Base-by-base conservation (phyloP, 345 rosid genomes). In the Camelina sativa region DNA sequence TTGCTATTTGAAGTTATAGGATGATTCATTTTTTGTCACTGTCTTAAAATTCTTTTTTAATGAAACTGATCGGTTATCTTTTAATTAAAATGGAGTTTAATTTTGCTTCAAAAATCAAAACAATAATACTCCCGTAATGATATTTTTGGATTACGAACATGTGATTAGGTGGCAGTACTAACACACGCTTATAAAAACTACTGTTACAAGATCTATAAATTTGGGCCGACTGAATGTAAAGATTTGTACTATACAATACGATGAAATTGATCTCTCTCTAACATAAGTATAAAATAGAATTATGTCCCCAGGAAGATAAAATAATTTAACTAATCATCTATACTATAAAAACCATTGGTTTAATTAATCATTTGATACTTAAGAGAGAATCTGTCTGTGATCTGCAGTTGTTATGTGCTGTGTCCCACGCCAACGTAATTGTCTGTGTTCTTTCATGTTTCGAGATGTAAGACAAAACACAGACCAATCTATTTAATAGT, bases 391-490 rank as follows among this genome's bases (percentile, higher is more conserved):
- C 76, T 70, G 65, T 76, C 80, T 64, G 72, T 30, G 55, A 51
- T 56, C 53, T 64, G 76, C 53, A 71, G 61, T 56, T 64, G 76
- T 35, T 46, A 62, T 71, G 80, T 46, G 75, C 80, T 76, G 80
- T 74, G 78, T 69, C 80, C 75, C 72, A 71, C 76, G 80, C 54
- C 46, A 55, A 70, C 51, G 76, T 38, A 76, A 71, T 70, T 76
- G 72, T 70, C 76, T 64, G 62, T 76, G 80, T 76, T 71, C 38
- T 64, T 76, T 76, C 61, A 20, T 76, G 80, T 64, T 69, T 35
- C 72, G 46, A 64, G 80, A 76, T 76, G 25, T 30, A 76, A 59
- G 80, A 76, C 76, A 46, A 76, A 71, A 54, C 76, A 40, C 76
- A 76, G 80, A 76, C 80, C 72, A 63, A 10, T 69, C 40, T 69